Conservation (phyloP, 768 basidiomycete genomes). For the Russula sp. region DNA sequence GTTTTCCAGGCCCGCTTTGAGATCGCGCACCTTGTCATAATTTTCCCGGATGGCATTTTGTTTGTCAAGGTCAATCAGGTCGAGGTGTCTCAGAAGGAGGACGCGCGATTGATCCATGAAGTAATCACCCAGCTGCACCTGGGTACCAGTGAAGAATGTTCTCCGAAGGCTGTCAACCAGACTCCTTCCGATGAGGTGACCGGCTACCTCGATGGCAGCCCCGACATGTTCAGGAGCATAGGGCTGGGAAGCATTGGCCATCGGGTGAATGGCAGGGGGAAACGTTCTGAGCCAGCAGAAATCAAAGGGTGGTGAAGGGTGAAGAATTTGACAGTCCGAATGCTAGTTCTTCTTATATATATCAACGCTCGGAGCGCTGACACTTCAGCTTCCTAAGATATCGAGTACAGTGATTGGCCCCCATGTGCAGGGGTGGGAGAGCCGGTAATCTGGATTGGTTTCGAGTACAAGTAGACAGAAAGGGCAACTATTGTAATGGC, state of each 20-base stretch:
- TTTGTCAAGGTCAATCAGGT: neutral
- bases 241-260: too few relatives aligned
- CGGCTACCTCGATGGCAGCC: neutral
- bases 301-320: too few relatives aligned
- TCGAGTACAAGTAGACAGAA: neutral
- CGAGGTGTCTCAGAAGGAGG: neutral
- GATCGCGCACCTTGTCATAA: neutral
- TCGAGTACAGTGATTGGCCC: too few relatives aligned
- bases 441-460: too few relatives aligned
- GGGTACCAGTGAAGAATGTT: neutral
- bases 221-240: neutral
- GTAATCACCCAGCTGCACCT: neutral
- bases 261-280: too few relatives aligned
- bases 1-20: neutral
- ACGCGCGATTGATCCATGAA: neutral
- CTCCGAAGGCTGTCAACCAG: neutral
- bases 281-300: too few relatives aligned
- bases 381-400: too few relatives aligned
- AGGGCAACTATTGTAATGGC: neutral
- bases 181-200: neutral
- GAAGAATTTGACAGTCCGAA: too few relatives aligned
- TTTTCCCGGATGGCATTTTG: neutral
- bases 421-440: too few relatives aligned
- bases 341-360: too few relatives aligned
- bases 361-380: too few relatives aligned